Evolutionary conservation across 805 yeast genomes (phyloP), one percentile per base, ranked within the genome.

Genomic region (Scheffersomyces amazonensis): DNA sequence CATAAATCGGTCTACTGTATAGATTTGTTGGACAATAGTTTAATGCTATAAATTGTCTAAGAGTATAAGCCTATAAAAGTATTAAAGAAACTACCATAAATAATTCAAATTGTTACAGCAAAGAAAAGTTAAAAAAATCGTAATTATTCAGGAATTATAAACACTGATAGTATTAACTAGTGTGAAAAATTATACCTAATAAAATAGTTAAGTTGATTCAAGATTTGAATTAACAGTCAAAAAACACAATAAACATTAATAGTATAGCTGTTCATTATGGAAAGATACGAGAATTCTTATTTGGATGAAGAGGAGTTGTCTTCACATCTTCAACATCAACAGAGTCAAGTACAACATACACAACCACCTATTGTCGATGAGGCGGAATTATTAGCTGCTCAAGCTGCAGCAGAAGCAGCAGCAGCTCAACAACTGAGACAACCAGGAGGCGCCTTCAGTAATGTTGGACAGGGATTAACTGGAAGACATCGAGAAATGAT

Each of bases 401-500:
- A 67, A 43, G 71, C 69, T 19, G 73, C 73, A 2, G 74, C 73
- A 2, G 71, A 64, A 41, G 73, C 78, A 47, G 73, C 72, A 1
- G 72, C 70, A 10, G 67, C 67, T 3, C 66, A 62, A 39, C 72
- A 66, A 41, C 71, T 58, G 41, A 69, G 54, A 37, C 71, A 68
- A 32, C 77, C 75, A 2, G 81, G 78, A 8, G 82, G 85, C 37
- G 87, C 87, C 16, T 87, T 87, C 53, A 73, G 78, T 43, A 93
- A 93, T 59, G 98, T 93, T 5, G 96, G 95, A 2, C 97, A 89
- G 54, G 98, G 97, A 1, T 68, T 91, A 16, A 71, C 73, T 5
- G 96, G 96, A 2, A 77, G 80, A 40, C 83, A 89, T 62, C 76
- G 88, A 42, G 90, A 87, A 49, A 76, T 83, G 69, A 86, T 93